phyloP scores from a whole-genome alignment of 306 rosid species.

The Lathyrus oleraceus region DNA sequence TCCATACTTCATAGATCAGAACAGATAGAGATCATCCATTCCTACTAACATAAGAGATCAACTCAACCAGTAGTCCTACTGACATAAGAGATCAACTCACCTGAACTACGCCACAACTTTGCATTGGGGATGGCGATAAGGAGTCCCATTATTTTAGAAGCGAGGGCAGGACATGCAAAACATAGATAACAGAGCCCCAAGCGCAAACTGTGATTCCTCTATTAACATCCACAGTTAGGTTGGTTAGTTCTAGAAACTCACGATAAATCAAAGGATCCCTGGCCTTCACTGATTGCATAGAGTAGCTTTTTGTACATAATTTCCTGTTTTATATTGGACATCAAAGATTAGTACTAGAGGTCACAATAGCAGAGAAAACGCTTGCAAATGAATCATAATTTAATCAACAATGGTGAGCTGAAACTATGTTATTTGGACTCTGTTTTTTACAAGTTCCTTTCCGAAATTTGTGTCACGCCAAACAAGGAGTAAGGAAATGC shows the following conservation, averaged over 20 bases:
- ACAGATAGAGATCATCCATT: neutral
- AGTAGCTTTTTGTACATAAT: constrained; percentile 92
- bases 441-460: constrained; percentile 6
- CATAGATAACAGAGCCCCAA: constrained; percentile 44
- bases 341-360: constrained; percentile 14
- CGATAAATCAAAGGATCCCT: constrained; percentile 97
- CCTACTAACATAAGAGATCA: constrained; percentile 1
- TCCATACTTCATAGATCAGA: neutral
- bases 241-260: constrained; percentile 67
- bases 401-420: neutral
- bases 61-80: constrained; percentile 45
- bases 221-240: constrained; percentile 54
- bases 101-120: no score
- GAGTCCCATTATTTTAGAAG: constrained; percentile 55
- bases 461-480: neutral
- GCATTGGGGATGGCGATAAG: no score
- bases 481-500: neutral
- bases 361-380: neutral
- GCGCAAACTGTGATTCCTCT: constrained; percentile 51
- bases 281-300: constrained; percentile 98
- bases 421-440: constrained; percentile 6
- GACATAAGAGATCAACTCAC: constrained; percentile 32
- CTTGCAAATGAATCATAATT: neutral
- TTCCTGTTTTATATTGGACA: constrained; percentile 58
- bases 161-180: constrained; percentile 46